Percentiles rank a stretch among this genome's conserved stretches.
phyloP scores from a whole-genome alignment of 257 asterid species.

The Nemophila menziesii region DNA sequence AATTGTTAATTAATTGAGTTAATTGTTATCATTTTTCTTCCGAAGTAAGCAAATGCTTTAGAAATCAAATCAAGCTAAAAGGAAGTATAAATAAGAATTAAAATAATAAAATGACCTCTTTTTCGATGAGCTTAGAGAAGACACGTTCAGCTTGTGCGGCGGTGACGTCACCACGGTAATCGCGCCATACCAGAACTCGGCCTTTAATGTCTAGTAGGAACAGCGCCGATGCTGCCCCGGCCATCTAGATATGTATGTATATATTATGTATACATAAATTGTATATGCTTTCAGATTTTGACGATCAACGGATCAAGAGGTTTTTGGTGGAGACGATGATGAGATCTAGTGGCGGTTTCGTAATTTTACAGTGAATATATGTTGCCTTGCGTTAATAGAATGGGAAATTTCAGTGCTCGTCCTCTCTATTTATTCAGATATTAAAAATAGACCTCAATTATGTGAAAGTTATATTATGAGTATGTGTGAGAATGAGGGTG shows the following conservation, averaged over 20 bases:
- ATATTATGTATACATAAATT: background rate
- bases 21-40: too few relatives aligned
- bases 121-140: slow-evolving; percentile 57
- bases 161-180: slow-evolving; percentile 76
- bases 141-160: slow-evolving; percentile 64
- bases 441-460: too few relatives aligned
- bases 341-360: slow-evolving; percentile 1
- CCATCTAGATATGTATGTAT: slow-evolving; percentile 20
- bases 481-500: too few relatives aligned
- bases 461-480: too few relatives aligned
- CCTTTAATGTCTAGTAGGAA: slow-evolving; percentile 82
- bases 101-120: background rate
- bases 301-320: slow-evolving; percentile 4
- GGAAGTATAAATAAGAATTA: too few relatives aligned
- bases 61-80: too few relatives aligned
- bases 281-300: background rate
- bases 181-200: slow-evolving; percentile 81
- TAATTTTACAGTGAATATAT: too few relatives aligned
- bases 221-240: slow-evolving; percentile 94
- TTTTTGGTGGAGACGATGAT: slow-evolving; percentile 4
- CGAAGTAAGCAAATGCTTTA: too few relatives aligned
- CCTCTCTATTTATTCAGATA: too few relatives aligned
- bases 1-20: too few relatives aligned
- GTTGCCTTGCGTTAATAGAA: too few relatives aligned
- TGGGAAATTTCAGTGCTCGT: background rate